A percentile compares a stretch with the other conserved stretches of the same genome.
phyloP scores from a whole-genome alignment of 2,329 filamentous ascomycete genomes.

The Trichophyton verrucosum region DNA sequence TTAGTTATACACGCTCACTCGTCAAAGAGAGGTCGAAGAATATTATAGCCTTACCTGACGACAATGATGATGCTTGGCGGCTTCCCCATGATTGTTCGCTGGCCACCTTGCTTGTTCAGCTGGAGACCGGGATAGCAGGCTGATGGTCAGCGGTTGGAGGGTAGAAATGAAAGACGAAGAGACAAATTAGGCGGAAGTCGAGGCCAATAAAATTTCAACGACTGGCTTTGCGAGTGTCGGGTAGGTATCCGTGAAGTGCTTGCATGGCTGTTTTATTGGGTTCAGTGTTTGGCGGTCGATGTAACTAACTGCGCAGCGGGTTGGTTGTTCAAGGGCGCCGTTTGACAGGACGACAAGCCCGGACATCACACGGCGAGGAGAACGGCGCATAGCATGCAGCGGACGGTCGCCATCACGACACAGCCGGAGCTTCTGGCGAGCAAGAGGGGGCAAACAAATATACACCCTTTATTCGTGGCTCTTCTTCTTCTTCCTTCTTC shows the following conservation, averaged over 20 bases:
- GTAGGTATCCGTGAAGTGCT: not conserved
- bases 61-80: slow-evolving; percentile 9
- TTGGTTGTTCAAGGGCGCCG: no score
- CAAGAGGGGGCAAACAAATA: no score
- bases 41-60: slow-evolving; percentile 6
- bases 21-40: not conserved
- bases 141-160: not conserved
- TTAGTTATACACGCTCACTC: not conserved
- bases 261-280: not conserved
- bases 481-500: no score
- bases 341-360: no score
- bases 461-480: no score
- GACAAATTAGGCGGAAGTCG: not conserved
- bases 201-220: not conserved
- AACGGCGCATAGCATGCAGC: no score
- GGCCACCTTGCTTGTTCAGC: not conserved
- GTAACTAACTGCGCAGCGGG: no score
- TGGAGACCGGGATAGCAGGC: not conserved
- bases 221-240: not conserved
- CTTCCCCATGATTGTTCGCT: slow-evolving; percentile 7
- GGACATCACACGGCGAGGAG: no score
- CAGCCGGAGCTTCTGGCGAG: no score
- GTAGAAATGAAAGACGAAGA: not conserved
- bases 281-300: no score
- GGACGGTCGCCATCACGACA: no score